A percentile compares a stretch with the other conserved stretches of the same genome.
Evolutionary conservation across 257 asterid species (phyloP).

Genomic region (Primulina eburnea): DNA sequence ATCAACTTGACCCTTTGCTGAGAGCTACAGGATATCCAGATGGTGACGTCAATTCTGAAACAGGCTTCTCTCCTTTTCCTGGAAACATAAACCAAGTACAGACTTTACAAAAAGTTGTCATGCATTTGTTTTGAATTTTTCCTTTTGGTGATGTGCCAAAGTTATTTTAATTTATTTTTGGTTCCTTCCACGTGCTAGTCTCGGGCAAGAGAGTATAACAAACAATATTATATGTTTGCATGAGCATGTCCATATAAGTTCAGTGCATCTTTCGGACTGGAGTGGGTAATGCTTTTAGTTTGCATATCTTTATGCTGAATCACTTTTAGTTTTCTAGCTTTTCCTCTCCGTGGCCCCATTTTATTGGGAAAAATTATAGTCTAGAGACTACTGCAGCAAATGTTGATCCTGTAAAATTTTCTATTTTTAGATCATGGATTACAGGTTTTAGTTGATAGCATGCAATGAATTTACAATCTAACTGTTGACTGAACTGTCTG

Average conservation of each 20-base stretch:
- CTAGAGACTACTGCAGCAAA: slow-evolving; percentile 1
- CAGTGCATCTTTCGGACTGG: neutral
- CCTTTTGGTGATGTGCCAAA: neutral
- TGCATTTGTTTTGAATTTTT: neutral
- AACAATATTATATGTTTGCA: no score
- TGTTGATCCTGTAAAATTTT: neutral
- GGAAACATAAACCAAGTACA: slow-evolving; percentile 97
- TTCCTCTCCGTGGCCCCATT: neutral
- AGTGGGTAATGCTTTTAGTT: neutral
- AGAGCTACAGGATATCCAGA: slow-evolving; percentile 90
- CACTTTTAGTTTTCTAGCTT: neutral
- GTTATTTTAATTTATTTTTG: neutral
- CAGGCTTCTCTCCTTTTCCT: slow-evolving; percentile 97
- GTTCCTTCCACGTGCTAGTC: neutral
- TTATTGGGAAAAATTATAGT: neutral
- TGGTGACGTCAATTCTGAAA: slow-evolving; percentile 89
- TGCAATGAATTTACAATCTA: slow-evolving; percentile 18
- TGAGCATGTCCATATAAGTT: neutral
- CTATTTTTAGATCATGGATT: slow-evolving; percentile 3
- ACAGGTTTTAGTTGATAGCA: neutral
- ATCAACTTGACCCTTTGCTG: slow-evolving; percentile 97
- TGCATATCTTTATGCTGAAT: neutral
- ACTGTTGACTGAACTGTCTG: slow-evolving; percentile 12
- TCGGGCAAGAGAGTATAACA: neutral
- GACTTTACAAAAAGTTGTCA: neutral